These are phyloP conservation scores for Trichomonascaceae sp. DNA, from an alignment of 1,139 yeast genomes.

Conservation along the genomic window DNA sequence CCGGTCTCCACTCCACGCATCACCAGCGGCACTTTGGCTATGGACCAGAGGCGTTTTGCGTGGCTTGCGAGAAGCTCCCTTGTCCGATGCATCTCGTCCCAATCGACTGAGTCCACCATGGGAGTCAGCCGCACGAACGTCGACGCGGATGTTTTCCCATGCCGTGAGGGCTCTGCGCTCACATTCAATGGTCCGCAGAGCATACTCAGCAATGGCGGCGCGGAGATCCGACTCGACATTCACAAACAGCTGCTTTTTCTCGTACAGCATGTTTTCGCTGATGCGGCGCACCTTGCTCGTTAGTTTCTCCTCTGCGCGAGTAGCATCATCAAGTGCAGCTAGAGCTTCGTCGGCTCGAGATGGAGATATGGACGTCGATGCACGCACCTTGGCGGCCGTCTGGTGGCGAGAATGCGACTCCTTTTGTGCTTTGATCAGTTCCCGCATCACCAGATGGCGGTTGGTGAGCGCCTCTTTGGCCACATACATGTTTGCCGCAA, in stretches of 20 bases:
- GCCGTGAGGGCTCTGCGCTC: constrained; percentile 71
- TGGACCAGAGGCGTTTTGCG: constrained; percentile 18
- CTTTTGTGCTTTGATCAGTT: constrained; percentile 65
- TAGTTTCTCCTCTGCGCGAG: constrained; percentile 63
- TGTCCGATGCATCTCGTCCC: constrained; percentile 51
- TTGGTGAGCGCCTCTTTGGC: constrained; percentile 89
- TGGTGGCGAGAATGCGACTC: constrained; percentile 58
- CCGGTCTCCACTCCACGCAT: constrained; percentile 45
- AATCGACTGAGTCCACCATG: constrained; percentile 73
- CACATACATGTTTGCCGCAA: constrained; percentile 66
- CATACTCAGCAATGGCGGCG: constrained; percentile 42
- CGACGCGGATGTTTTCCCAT: constrained; percentile 62
- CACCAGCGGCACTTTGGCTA: constrained; percentile 45
- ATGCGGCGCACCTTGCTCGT: constrained; percentile 66
- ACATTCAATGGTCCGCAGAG: constrained; percentile 66
- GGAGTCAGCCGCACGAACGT: constrained; percentile 64
- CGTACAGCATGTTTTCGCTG: constrained; percentile 74
- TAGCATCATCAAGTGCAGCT: constrained; percentile 63
- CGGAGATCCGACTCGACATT: constrained; percentile 47
- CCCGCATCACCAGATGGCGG: constrained; percentile 85
- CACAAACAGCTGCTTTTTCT: constrained; percentile 42
- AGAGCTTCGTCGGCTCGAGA: constrained; percentile 85
- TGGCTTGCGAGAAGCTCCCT: too few relatives aligned
- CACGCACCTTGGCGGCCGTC: constrained; percentile 62
- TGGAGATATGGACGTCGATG: constrained; percentile 69